Evolutionary conservation across 2,329 filamentous ascomycete species (phyloP).

Genomic region (Eutypa lata): DNA sequence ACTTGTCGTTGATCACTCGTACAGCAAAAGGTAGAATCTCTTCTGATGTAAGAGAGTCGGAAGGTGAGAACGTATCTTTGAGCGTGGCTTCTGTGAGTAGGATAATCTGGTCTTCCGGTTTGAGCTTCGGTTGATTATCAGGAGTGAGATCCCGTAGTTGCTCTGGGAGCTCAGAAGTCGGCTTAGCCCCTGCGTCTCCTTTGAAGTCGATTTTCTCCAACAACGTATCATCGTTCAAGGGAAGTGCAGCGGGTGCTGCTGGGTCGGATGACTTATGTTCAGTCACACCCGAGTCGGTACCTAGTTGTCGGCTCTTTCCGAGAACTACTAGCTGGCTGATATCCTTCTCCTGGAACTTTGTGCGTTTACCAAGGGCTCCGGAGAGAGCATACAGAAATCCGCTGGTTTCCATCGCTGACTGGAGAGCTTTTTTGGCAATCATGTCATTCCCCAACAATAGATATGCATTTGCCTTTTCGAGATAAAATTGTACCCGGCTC

Average conservation of each 20-base stretch:
- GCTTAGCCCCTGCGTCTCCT: constrained; percentile 40
- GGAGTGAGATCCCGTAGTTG: constrained; percentile 66
- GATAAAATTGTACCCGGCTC: constrained; percentile 65
- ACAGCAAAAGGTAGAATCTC: constrained; percentile 89
- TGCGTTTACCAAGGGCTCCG: constrained; percentile 81
- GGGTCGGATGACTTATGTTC: constrained; percentile 4
- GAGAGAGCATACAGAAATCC: constrained; percentile 79
- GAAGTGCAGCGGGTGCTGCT: constrained; percentile 62
- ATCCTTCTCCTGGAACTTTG: constrained; percentile 74
- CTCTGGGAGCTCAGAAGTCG: constrained; percentile 49
- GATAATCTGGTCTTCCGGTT: constrained; percentile 84
- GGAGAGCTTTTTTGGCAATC: constrained; percentile 69
- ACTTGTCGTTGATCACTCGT: constrained; percentile 81
- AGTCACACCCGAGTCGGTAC: constrained; percentile 18
- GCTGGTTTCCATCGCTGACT: constrained; percentile 63
- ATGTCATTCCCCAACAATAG: constrained; percentile 80
- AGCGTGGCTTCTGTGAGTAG: constrained; percentile 84
- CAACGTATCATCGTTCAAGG: constrained; percentile 89
- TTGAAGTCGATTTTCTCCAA: constrained; percentile 83
- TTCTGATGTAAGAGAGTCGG: constrained; percentile 84
- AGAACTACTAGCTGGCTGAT: constrained; percentile 88
- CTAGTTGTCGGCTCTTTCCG: constrained; percentile 65
- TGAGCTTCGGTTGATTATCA: constrained; percentile 76
- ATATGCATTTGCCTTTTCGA: constrained; percentile 81
- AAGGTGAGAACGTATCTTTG: constrained; percentile 80